A percentile compares a stretch with the other conserved stretches of the same genome.
phyloP scores from a whole-genome alignment of 805 yeast species.

The Lipomyces lipofer region DNA sequence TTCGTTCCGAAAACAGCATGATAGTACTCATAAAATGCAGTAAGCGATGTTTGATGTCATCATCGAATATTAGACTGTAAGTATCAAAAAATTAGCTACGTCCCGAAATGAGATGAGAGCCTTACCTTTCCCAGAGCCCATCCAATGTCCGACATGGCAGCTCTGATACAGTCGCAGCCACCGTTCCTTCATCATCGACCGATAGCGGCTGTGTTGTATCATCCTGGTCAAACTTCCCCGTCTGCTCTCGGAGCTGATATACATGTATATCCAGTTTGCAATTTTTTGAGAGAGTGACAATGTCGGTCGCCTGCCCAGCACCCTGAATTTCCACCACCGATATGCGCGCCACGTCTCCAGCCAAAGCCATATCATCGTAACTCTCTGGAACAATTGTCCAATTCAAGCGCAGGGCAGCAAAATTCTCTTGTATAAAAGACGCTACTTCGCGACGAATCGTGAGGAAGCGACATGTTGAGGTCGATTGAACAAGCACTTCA shows the following conservation, averaged over 20 bases:
- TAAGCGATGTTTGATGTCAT: conserved; percentile 38
- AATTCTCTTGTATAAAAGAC: conserved; percentile 17
- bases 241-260: conserved; percentile 10
- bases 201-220: not conserved
- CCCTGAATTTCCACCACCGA: conserved; percentile 24
- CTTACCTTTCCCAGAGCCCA: conserved; percentile 40
- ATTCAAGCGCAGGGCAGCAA: conserved; percentile 19
- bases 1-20: conserved; percentile 34
- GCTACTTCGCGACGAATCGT: conserved; percentile 6
- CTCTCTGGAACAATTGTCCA: conserved; percentile 12
- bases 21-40: conserved; percentile 41
- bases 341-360: conserved; percentile 14
- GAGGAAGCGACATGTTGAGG: not conserved
- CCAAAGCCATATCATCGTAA: conserved; percentile 5
- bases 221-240: not conserved
- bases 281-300: conserved; percentile 5
- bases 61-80: conserved; percentile 38
- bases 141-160: conserved; percentile 41
- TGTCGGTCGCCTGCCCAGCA: conserved; percentile 10
- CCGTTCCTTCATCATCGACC: conserved; percentile 21
- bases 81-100: too few relatives aligned
- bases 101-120: too few relatives aligned
- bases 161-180: conserved; percentile 13
- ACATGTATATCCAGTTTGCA: conserved; percentile 23
- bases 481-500: conserved; percentile 13